Evolutionary conservation across 805 yeast species (phyloP).

Genomic region (Candida boleticola): DNA sequence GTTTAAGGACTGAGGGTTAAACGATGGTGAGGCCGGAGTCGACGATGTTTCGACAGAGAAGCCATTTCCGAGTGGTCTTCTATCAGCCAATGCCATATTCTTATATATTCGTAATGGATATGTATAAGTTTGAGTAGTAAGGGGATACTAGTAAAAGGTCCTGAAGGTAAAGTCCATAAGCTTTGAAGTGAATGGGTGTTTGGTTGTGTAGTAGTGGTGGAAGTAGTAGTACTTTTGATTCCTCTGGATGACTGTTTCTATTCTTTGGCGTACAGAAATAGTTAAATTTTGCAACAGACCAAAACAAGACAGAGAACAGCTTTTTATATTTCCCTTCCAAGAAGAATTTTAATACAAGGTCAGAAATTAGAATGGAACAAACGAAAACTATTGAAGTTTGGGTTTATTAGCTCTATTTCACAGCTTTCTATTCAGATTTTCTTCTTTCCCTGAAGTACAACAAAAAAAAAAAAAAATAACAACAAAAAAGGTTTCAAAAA

Average conservation of each 20-base stretch:
- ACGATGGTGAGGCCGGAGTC: conserved; percentile 44
- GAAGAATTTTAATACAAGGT: background rate
- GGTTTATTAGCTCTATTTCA: background rate
- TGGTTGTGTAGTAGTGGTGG: background rate
- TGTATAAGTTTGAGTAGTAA: too few species aligned
- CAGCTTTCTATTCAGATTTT: conserved; percentile 2
- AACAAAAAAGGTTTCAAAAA: background rate
- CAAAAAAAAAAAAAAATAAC: conserved; percentile 3
- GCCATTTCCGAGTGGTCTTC: conserved; percentile 52
- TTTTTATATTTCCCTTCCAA: too few species aligned
- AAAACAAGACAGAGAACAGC: background rate
- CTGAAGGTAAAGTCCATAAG: background rate
- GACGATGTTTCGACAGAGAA: conserved; percentile 44
- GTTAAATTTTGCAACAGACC: background rate
- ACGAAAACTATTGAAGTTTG: too few species aligned
- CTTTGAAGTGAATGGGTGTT: background rate
- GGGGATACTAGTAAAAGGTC: background rate
- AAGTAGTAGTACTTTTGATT: background rate
- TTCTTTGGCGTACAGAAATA: background rate
- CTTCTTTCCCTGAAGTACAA: conserved; percentile 5
- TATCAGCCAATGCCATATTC: conserved; percentile 63
- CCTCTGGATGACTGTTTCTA: background rate
- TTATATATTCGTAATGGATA: too few species aligned
- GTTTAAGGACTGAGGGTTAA: conserved; percentile 23
- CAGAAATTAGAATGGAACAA: background rate